A percentile compares a stretch with the other conserved stretches of the same genome.
Conservation (phyloP, 495 filamentous ascomycete genomes). For the Hypoxylon cercidicola region DNA sequence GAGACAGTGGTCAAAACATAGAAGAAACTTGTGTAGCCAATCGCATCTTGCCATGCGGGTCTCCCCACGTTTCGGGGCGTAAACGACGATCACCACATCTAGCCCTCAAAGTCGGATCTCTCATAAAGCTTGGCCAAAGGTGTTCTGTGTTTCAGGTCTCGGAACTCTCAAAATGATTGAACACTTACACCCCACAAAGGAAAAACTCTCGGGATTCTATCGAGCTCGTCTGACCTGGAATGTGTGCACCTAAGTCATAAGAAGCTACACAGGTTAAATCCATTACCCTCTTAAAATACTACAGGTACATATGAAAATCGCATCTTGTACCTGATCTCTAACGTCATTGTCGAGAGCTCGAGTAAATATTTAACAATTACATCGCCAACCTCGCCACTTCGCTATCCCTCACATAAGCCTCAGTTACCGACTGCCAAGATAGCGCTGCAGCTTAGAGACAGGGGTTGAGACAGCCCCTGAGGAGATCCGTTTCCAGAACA, state of each 20-base stretch:
- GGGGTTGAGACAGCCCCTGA: slow-evolving; percentile 37
- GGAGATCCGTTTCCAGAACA: slow-evolving; percentile 27
- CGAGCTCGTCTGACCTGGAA: too few relatives aligned
- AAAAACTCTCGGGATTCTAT: neutral
- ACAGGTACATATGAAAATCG: too few relatives aligned
- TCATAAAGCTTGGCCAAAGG: too few relatives aligned
- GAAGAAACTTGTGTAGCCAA: slow-evolving; percentile 18
- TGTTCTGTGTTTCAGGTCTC: slow-evolving; percentile 19
- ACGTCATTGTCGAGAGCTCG: neutral
- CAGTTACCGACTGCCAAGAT: slow-evolving; percentile 25
- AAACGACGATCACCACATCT: neutral
- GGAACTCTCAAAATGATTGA: neutral
- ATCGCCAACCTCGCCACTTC: neutral
- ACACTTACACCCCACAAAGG: neutral
- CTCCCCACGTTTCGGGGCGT: slow-evolving; percentile 26
- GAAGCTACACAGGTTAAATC: too few relatives aligned
- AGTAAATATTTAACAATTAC: neutral
- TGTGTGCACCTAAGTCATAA: too few relatives aligned
- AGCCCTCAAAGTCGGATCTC: slow-evolving; percentile 6
- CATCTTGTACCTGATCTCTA: too few relatives aligned
- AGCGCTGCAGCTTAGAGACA: slow-evolving; percentile 12
- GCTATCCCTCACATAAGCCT: neutral
- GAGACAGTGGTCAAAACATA: slow-evolving; percentile 35
- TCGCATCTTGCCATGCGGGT: slow-evolving; percentile 28
- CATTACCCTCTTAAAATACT: neutral